Base-by-base conservation (phyloP, 345 rosid species). In the Lepidium aucheri region DNA sequence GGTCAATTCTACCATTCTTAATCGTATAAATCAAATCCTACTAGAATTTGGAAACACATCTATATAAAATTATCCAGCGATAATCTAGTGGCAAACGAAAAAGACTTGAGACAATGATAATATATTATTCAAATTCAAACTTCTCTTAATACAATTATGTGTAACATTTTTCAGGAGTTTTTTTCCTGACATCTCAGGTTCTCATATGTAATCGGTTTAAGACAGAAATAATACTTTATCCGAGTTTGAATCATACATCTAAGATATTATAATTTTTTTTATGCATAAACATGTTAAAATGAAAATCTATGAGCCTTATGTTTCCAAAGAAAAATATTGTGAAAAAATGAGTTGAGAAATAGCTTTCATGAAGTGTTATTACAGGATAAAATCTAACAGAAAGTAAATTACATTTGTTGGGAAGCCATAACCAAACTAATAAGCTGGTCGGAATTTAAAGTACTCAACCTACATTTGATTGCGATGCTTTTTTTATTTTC, bases 371-470 rank as follows among this genome's bases (percentile, higher is more conserved):
- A 50, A 65, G 58, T 65, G 61, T 50, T 34, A 72, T 42, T 65
- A 66, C 67, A 41, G 47, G 72, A 70, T 34, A 58, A 16, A 41
- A 42, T 51, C 67, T 40, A 65, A 73, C 76, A 65, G 46, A 73
- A 51, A 50, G 42, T 65, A 61, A 61, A 65, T 58, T 42, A 42
- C 22, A 57, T 65, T 65, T 58, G 72, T 59, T 57, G 41, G 61
- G 72, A 73, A 59, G 61, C 72, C 65, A 51, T 73, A 58, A 72
- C 71, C 51, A 41, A 65, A 65, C 71, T 53, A 62, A 62, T 62
- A 42, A 16, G 32, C 62, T 62, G 74, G 68, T 44, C 55, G 24
- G 33, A 43, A 53, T 53, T 20, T 20, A 51, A 59, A 51, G 62
- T 33, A 34, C 49, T 70, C 63, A 62, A 70, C 32, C 56, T 34